These are phyloP conservation scores for Alternaria sp. DNA, from an alignment of 2,329 filamentous ascomycete species.

Conservation along the genomic window DNA sequence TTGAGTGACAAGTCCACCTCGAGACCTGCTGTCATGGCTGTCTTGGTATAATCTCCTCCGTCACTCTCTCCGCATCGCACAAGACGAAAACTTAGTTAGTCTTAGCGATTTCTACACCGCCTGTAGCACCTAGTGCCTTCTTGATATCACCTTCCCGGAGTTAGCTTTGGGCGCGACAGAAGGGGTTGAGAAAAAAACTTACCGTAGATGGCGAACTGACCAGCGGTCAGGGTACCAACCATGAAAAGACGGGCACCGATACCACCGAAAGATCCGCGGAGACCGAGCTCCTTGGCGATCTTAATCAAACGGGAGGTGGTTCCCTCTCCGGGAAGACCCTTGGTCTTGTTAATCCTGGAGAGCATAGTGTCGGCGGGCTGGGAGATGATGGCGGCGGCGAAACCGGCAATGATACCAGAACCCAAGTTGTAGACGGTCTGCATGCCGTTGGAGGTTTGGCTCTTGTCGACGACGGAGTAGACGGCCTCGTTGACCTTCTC, in stretches of 20 bases:
- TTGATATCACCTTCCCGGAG: conserved; percentile 40
- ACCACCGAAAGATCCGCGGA: conserved; percentile 79
- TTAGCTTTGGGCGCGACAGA: not conserved
- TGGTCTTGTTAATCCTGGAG: conserved; percentile 95
- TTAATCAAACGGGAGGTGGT: conserved; percentile 82
- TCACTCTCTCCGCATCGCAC: conserved; percentile 4
- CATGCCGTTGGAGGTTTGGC: conserved; percentile 67
- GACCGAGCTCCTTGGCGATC: conserved; percentile 84
- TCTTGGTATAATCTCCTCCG: conserved; percentile 35
- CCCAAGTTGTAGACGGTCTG: conserved; percentile 85
- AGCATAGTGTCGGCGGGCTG: conserved; percentile 95
- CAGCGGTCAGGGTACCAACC: conserved; percentile 64
- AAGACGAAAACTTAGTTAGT: conserved; percentile 17
- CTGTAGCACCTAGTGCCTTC: conserved; percentile 66
- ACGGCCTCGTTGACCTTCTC: conserved; percentile 83
- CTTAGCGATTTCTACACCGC: conserved; percentile 59
- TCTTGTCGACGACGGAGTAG: conserved; percentile 75
- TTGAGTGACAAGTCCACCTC: conserved; percentile 18
- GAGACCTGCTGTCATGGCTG: conserved; percentile 28
- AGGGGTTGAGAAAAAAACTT: not conserved
- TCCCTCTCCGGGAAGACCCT: conserved; percentile 84
- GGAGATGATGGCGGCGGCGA: conserved; percentile 84
- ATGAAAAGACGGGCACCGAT: conserved; percentile 81
- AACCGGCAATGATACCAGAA: conserved; percentile 84
- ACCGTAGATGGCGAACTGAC: conserved; percentile 86